Evolutionary conservation across 441 rosid species (phyloP).

Genomic region (Cnidoscolus chayamansa): DNA sequence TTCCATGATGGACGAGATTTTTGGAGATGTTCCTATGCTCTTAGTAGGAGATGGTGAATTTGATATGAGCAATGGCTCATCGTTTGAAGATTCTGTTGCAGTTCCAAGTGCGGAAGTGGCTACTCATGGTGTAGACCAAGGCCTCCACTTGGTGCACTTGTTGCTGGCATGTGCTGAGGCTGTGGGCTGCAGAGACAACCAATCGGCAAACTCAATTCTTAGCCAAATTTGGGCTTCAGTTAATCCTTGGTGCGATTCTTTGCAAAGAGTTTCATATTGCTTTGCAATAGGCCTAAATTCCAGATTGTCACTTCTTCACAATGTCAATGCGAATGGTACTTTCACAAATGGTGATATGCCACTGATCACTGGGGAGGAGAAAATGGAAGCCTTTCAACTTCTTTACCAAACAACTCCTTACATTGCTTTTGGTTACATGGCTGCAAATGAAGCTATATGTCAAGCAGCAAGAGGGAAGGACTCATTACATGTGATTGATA

Average conservation of each 20-base stretch:
- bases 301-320: conserved; percentile 49
- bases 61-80: conserved; percentile 24
- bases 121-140: conserved; percentile 53
- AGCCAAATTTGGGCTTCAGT: conserved; percentile 46
- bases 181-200: conserved; percentile 52
- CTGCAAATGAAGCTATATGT: conserved; percentile 65
- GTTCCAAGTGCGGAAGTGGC: conserved; percentile 29
- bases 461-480: conserved; percentile 51
- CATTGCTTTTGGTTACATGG: conserved; percentile 61
- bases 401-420: conserved; percentile 60
- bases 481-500: conserved; percentile 47
- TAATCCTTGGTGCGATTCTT: conserved; percentile 46
- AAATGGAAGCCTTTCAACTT: conserved; percentile 55
- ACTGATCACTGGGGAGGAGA: conserved; percentile 37
- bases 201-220: conserved; percentile 49
- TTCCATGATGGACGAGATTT: conserved; percentile 21
- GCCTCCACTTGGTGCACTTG: conserved; percentile 62
- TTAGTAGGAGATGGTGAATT: conserved; percentile 27
- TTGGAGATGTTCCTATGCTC: conserved; percentile 26
- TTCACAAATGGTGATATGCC: conserved; percentile 32
- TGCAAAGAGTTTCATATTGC: conserved; percentile 58
- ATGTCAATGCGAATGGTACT: conserved; percentile 40
- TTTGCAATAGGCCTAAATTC: conserved; percentile 53
- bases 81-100: conserved; percentile 20
- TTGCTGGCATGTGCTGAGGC: conserved; percentile 67